Base-by-base conservation (phyloP, 768 basidiomycete genomes). In the Royoungia palumana region DNA sequence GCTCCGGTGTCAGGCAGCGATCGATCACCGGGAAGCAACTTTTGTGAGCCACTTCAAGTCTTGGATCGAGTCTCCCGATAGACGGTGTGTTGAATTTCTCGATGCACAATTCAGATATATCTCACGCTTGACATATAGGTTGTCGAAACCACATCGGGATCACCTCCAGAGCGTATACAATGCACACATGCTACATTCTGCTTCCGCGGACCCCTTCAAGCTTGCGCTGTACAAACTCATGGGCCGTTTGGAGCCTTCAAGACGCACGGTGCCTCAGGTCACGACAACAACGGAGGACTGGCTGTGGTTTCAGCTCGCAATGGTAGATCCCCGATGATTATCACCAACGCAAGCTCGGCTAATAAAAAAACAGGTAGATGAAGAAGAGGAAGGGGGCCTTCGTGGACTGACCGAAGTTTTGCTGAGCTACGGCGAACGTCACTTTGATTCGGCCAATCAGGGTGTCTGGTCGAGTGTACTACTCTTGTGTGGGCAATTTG, bases 261-360 rank as follows among this genome's bases (percentile, higher is more conserved):
- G 89, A 47, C 78, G 93, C 41, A 87, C 81, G 58, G 84, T 94
- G 3, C 79, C 83, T 6, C 81, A 84, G 35, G 92, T 97, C 5
- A 97, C 94, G 0, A 79, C 80, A 10, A 94, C 94, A 1, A 94
- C 91, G 2, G 96, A 97, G 65, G 96, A 99, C 67, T 99, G 95
- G 95, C 74, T 97, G 30, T 99, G 95, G 95, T 85, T 94, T 74
- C 94, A 99, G 70, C 77, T 98, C 13, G 78, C 85, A 1, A 87
- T 97, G 81, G 89, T 83, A 41, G 13, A 32, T 47, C 30, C 36
- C 21, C 6, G 16, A 0, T 14, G 34, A 47, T 24, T 35, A 6
- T 27, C 30, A 11, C 16, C 24, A 30, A 40, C 19, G 59, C 16
- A n/a, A 1, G 14, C 28, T 41, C 5, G 48, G 44, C 53, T 46